phyloP scores from a whole-genome alignment of 805 yeast genomes.

The Maudiozyma barnettii region DNA sequence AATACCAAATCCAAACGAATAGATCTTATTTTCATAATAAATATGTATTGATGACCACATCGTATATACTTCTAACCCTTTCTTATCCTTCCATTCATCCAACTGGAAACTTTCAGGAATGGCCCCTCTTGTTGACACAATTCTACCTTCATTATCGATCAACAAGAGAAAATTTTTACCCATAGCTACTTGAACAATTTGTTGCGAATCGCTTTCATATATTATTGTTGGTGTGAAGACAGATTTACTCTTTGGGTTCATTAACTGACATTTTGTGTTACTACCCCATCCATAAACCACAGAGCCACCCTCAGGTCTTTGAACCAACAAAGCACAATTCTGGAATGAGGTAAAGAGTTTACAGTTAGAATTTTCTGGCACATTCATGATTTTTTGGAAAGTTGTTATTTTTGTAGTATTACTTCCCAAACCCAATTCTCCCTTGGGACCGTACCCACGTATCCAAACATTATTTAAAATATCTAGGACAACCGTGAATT shows the following conservation, averaged over 20 bases:
- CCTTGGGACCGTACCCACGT: conserved; percentile 59
- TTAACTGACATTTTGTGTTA: conserved; percentile 40
- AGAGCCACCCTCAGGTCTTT: conserved; percentile 33
- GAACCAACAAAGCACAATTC: conserved; percentile 55
- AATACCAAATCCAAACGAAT: conserved; percentile 63
- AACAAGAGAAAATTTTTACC: conserved; percentile 24
- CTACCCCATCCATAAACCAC: conserved; percentile 42
- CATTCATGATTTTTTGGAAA: conserved; percentile 9
- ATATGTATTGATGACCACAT: conserved; percentile 82
- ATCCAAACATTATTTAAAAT: conserved; percentile 34
- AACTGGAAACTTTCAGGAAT: conserved; percentile 13
- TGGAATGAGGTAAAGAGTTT: conserved; percentile 30
- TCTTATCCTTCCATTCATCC: conserved; percentile 7
- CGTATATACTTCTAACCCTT: conserved; percentile 7
- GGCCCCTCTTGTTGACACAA: conserved; percentile 10
- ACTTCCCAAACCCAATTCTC: conserved; percentile 59
- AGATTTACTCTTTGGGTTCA: conserved; percentile 15
- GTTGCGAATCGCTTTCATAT: conserved; percentile 2
- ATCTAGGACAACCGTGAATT: conserved; percentile 47
- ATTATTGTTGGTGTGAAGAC: conserved; percentile 14
- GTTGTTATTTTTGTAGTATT: conserved; percentile 2
- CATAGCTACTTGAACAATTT: conserved; percentile 15
- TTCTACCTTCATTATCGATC: conserved; percentile 9
- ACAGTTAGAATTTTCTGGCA: conserved; percentile 1
- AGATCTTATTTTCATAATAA: conserved; percentile 18